Base-by-base conservation (phyloP, 352 stramenopile genomes). In the Hyaloperonospora brassicae region DNA sequence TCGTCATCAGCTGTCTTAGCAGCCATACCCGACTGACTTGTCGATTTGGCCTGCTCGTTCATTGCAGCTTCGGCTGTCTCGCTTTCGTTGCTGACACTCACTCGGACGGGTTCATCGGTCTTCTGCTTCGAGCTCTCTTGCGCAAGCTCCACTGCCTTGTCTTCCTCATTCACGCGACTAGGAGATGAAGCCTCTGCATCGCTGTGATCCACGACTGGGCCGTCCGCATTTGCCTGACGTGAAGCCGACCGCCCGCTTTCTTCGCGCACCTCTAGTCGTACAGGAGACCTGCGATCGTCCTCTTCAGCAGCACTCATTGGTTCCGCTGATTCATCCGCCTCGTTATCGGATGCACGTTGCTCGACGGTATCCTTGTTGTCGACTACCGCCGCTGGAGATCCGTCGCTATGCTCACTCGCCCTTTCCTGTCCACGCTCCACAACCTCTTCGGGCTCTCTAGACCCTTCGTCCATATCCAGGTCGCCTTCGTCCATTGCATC, bases 401-500 rank as follows among this genome's bases (percentile, higher is more conserved):
- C 25, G 23, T 51, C 10, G 5, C 49, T 40, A 6, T 55, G 22
- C 0, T 47, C 34, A 2, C 31, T 35, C 40, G 17, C 24, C 12
- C 50, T 36, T 30, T 47, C 38, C 5, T 55, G 48, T 22, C 25
- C 40, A 31, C 48, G 30, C 21, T 50, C 43, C 8, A 46, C 42
- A 3, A 44, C 10, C 9, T 51, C 27, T 5, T 68, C 41, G 1
- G 6, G 10, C 21, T 59, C 49, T 39, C 51, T 56, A 5, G 23
- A 10, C 5, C 25, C 17, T 24, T 47, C 27, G 30, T 57, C 52
- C 44, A 57, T 59, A 30, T 66, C 47, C 2, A 62, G 48, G 9
- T 70, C 59, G 2, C 34, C 45, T 11, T 64, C 41, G 43, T 72
- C 41, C 49, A 51, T 66, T 17, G 24, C 34, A 25, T 59, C 52